Percentiles rank a stretch among this genome's conserved stretches.
Conservation (phyloP, 768 basidiomycete species). For the Suillus subaureus region DNA sequence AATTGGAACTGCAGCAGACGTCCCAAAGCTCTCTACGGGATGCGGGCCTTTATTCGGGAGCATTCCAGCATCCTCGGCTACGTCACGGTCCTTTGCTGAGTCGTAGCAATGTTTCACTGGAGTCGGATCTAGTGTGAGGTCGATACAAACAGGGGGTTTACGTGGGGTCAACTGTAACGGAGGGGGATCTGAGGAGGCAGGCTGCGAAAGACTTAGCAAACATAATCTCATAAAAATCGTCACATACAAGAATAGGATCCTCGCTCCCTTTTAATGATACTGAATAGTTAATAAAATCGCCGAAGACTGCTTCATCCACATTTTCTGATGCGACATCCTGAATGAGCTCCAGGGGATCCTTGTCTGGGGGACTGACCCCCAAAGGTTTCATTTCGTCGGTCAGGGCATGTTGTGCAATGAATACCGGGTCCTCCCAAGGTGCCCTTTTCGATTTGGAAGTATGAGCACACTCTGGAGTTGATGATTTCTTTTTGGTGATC, state of each 20-base stretch:
- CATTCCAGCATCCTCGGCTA: neutral
- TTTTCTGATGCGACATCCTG: neutral
- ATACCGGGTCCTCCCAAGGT: slow-evolving; percentile 31
- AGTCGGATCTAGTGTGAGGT: slow-evolving; percentile 42
- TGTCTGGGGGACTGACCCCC: neutral
- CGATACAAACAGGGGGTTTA: slow-evolving; percentile 39
- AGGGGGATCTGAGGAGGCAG: slow-evolving; percentile 1
- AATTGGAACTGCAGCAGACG: neutral
- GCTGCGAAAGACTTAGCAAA: slow-evolving; percentile 16
- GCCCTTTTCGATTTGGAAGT: slow-evolving; percentile 30
- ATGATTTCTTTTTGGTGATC: neutral
- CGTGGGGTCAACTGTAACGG: slow-evolving; percentile 18
- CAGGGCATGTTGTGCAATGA: slow-evolving; percentile 10
- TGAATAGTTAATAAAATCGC: slow-evolving; percentile 7
- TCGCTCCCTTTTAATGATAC: slow-evolving; percentile 11
- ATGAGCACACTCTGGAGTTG: slow-evolving; percentile 13
- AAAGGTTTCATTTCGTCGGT: slow-evolving; percentile 3
- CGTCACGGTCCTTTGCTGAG: neutral
- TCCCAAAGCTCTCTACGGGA: neutral
- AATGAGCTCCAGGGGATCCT: neutral
- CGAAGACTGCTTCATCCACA: slow-evolving; percentile 1
- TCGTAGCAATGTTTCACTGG: slow-evolving; percentile 17
- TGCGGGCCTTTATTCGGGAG: neutral
- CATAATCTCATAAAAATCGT: neutral
- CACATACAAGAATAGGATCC: neutral